Base-by-base conservation (phyloP, 169 alveolate species). In the Cryptosporidium xiaoi region DNA sequence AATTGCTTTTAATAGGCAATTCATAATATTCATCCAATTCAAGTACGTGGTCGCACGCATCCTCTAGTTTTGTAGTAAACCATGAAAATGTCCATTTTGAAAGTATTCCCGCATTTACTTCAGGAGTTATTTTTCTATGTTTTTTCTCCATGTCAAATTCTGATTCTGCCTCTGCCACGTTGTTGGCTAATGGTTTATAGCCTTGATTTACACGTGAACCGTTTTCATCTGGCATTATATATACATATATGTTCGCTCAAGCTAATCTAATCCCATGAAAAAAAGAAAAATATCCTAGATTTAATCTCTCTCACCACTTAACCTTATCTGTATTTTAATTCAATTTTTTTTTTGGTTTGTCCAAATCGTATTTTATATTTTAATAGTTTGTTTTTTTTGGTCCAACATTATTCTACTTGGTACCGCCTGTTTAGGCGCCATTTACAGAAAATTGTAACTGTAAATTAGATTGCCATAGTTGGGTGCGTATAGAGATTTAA, bases 1-100 rank as follows among this genome's bases (percentile, higher is more conserved):
- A 40, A 66, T 46, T 56, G n/a, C 29, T 51, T 2, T 71, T 48
- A 24, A 40, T 40, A 12, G 87, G 69, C 55, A 77, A 36, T 20
- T 62, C n/a, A 53, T 60, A 77, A 36, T 60, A 77, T 29, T 77
- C 71, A 27, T 77, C 87, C 34, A 62, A 27, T 15, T 33, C 71
- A 18, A 62, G 34, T 12, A 60, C 15, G n/a, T 60, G 77, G 44
- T 77, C 87, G 12, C 51, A 77, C 15, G 87, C 87, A 62, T 65
- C 65, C 16, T 77, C 64, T 36, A 77, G 58, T 12, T 58, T 40
- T 12, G 71, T 65, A 36, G 87, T 60, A 44, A 77, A 77, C 87
- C 87, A 77, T 13, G 87, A 77, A 77, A 77, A 77, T 13, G 87
- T 77, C 27, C 24, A 46, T 62, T n/a, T 77, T 15, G 87, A 77